Conservation (phyloP, 805 yeast genomes). For the Candida quercuum region DNA sequence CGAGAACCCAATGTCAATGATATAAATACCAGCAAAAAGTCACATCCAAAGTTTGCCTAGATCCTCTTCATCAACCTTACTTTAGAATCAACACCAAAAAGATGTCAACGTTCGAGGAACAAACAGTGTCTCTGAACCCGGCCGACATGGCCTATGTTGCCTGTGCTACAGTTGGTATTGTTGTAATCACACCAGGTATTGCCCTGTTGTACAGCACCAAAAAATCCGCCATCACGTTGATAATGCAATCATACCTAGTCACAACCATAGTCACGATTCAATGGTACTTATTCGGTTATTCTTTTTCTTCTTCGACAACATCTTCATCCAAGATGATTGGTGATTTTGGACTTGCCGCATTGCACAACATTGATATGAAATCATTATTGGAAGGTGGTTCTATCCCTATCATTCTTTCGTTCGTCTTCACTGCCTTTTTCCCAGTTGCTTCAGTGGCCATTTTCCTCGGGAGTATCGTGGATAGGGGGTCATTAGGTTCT, state of each 20-base stretch:
- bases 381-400: slow-evolving; percentile 70
- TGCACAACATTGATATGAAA: slow-evolving; percentile 56
- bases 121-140: slow-evolving; percentile 31
- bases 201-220: slow-evolving; percentile 88
- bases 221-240: slow-evolving; percentile 75
- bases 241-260: slow-evolving; percentile 70
- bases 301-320: slow-evolving; percentile 73
- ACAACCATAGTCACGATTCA: slow-evolving; percentile 72
- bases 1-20: too few relatives aligned
- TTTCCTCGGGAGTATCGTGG: slow-evolving; percentile 84
- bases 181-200: slow-evolving; percentile 91
- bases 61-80: too few relatives aligned
- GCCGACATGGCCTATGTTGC: slow-evolving; percentile 46
- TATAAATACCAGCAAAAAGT: too few relatives aligned
- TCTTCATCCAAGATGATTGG: slow-evolving; percentile 75
- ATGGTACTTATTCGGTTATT: slow-evolving; percentile 97
- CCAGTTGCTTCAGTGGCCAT: slow-evolving; percentile 85
- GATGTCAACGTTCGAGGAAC: slow-evolving; percentile 25
- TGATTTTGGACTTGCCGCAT: slow-evolving; percentile 72
- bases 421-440: slow-evolving; percentile 87
- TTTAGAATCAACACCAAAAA: neutral
- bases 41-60: too few relatives aligned
- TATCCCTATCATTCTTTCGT: slow-evolving; percentile 45
- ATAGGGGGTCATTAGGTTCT: slow-evolving; percentile 85
- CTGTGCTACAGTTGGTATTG: slow-evolving; percentile 31